phyloP scores from a whole-genome alignment of 768 basidiomycete genomes.

The Rhizopogon salebrosus region DNA sequence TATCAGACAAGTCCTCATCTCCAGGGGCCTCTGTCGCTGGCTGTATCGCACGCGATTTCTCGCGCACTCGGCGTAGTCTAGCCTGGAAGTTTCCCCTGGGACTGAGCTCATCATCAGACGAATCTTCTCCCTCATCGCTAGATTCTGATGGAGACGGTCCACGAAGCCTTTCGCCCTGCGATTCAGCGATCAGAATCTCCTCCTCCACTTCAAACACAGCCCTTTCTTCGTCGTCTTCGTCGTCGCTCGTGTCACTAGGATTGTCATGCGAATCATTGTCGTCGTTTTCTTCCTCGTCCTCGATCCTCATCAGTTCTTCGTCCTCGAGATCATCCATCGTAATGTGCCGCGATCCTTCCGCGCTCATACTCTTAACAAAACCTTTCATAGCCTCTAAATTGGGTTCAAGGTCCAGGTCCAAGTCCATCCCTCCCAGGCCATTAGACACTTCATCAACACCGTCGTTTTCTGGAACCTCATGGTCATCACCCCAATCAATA shows the following conservation, averaged over 20 bases:
- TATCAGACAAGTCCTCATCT: conserved; percentile 27
- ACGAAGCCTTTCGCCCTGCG: conserved; percentile 8
- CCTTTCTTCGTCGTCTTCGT: conserved; percentile 29
- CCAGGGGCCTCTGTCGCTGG: conserved; percentile 9
- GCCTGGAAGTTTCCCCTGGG: conserved; percentile 32
- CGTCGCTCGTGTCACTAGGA: conserved; percentile 25
- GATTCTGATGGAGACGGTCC: not conserved
- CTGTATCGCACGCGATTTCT: conserved; percentile 7
- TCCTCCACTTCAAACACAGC: conserved; percentile 42
- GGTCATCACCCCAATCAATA: conserved; percentile 57
- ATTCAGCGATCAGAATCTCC: conserved; percentile 34
- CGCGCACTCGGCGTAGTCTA: conserved; percentile 28
- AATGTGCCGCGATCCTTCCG: conserved; percentile 38
- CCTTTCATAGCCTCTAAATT: conserved; percentile 44
- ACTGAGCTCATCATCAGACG: conserved; percentile 31
- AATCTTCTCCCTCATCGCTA: conserved; percentile 19
- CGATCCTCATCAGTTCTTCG: conserved; percentile 38
- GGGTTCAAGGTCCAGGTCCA: conserved; percentile 53
- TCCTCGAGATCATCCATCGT: conserved; percentile 71
- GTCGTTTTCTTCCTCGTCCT: conserved; percentile 39
- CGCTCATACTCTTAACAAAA: conserved; percentile 50
- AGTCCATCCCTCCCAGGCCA: conserved; percentile 49
- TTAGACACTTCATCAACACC: conserved; percentile 25
- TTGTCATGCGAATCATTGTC: conserved; percentile 19
- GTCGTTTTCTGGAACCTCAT: conserved; percentile 21